Evolutionary conservation across 371 early-diverging fungal species (phyloP), one percentile per base, ranked within the genome.

Genomic region (Caulochytrium protostelioides): DNA sequence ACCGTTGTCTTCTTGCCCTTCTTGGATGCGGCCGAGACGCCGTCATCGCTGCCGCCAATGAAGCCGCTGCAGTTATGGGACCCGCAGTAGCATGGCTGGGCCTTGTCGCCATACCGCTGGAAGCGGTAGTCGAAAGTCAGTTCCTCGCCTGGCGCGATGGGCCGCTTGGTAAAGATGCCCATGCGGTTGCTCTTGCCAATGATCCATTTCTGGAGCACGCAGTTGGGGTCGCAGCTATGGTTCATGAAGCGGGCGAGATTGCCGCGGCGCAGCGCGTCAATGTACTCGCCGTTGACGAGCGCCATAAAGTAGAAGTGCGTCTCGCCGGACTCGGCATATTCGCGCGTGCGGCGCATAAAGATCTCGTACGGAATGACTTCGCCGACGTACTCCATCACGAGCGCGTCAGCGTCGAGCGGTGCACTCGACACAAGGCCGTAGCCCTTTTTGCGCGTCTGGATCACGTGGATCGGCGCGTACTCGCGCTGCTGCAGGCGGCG

Each of bases 281-380:
- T 55, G 29, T 84, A 72, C 74, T 79, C 32, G 12, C 9, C 10
- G 18, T 32, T 26, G 8, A 30, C 14, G 15, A 2, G 28, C 20
- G 14, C 75, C 94, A 94, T 94, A 54, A 89, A 94, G 41, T 97
- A 97, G 50, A 90, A 90, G 46, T 97, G 95, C 45, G 69, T 59
- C 9, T 69, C 56, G n/a, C 85, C 84, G 30, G 71, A 65, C 22
- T 68, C 40, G 35, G 70, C 72, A 46, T 92, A 90, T 29, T 72
- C 72, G 24, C 62, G 57, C 6, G 79, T 75, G 3, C 97, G 62
- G 43, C 79, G 75, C 21, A 72, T 49, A 46, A 92, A 91, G 40
- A 72, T 72, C 15, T 53, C 39, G 18, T 69, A 53, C 2, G 84
- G 56, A 16, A 97, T 69, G 1, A 94, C 81, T 49, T 97, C 97